Evolutionary conservation across 176 grass and related monocot species (phyloP), one percentile per base, ranked within the genome.

Genomic region (Pontederia crassipes): DNA sequence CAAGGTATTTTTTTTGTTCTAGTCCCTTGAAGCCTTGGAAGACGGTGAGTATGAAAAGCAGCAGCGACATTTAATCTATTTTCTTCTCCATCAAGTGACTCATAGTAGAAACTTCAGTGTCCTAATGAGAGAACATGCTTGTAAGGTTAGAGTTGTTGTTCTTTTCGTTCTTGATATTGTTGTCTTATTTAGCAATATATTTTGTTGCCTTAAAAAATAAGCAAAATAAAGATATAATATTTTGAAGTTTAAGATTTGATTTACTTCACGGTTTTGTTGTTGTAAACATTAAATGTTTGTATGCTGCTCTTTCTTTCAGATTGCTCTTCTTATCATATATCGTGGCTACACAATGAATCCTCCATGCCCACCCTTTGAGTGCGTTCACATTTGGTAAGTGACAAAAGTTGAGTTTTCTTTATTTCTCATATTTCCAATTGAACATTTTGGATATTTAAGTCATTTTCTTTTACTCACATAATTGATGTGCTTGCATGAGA

Each of bases 11-110:
- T 71, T 45, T 65, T 71, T 83, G 54, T 12, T 80, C 45, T 74
- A 97, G 92, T 97, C 92, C 55, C 86, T 97, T 74, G 87, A 91
- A 76, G 84, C 92, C 15, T 74, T 97, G 75, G 83, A 97, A 79
- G 92, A 97, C 27, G 87, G 92, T 16, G 92, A 97, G 61, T 84
- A 91, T 78, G 92, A 97, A 78, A 97, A 91, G 69, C 87, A 97
- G 78, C 86, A 87, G 67, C 90, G 92, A 67, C 90, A 97, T 47
- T 85, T 97, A 70, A 62, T 97, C 29, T 97, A 97, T 91, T 97
- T 97, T 78, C 92, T 97, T 82, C 87, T 97, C 65, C 79, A 97
- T 85, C 92, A 97, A 82, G 92, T 90, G 61, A 82, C 87, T 64
- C 77, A 81, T 28, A 97, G 92, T 79, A 88, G 81, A 75, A 97